phyloP scores from a whole-genome alignment of 139 green algal species.

The Chlamydomonas sphaeroides region DNA sequence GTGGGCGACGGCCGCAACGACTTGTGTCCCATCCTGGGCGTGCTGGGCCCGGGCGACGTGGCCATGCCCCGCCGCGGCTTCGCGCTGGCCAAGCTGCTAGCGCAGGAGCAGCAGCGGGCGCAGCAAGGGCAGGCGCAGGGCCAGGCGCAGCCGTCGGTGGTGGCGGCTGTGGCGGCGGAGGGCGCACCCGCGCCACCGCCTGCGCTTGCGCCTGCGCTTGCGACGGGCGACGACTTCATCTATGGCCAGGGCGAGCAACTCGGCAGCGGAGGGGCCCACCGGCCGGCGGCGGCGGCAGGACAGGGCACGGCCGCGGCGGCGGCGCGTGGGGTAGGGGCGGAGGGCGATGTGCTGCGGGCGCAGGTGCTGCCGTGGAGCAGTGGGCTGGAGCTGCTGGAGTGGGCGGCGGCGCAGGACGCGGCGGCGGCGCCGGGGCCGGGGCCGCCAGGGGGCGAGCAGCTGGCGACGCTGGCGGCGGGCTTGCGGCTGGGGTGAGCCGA shows the following conservation, averaged over 20 bases:
- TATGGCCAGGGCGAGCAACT: background rate
- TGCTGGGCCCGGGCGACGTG: conserved; percentile 26
- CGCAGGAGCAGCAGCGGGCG: background rate
- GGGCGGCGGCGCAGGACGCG: background rate
- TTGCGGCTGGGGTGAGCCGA: background rate
- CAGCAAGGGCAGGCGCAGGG: background rate
- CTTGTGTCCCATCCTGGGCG: conserved; percentile 42
- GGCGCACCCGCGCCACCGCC: no score
- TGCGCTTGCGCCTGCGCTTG: no score
- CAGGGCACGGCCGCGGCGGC: no score
- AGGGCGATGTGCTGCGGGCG: background rate
- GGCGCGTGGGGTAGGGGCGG: background rate
- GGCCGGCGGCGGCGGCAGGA: no score
- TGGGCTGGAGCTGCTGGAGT: background rate
- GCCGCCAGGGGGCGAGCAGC: background rate
- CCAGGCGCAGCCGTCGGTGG: no score
- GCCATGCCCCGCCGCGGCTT: conserved; percentile 46
- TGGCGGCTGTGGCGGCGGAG: no score
- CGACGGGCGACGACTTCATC: background rate
- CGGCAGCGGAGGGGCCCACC: no score
- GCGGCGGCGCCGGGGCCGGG: no score
- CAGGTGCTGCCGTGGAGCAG: background rate
- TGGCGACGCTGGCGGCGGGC: background rate
- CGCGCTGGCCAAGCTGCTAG: conserved; percentile 49
- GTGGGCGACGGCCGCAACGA: conserved; percentile 52